Base-by-base conservation (phyloP, 1,284 basidiomycete species). In the Sparassis latifolia region DNA sequence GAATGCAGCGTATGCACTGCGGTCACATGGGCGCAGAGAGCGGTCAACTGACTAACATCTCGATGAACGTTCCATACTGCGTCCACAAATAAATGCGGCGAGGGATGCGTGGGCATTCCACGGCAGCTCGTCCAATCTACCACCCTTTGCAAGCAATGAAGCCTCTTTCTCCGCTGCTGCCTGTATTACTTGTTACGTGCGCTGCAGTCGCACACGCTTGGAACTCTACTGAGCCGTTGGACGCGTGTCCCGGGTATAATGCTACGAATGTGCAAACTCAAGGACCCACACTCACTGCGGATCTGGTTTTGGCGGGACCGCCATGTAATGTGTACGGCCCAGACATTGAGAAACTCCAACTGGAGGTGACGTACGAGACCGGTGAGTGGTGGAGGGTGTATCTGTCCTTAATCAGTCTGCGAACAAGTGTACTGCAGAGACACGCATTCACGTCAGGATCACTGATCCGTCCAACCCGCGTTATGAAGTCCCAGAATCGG, bases 401-500 rank as follows among this genome's bases (percentile, higher is more conserved):
- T 37, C 1, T 37, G 20, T 20, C 20, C 20, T 20, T 20, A 20
- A 20, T 20, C 20, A 20, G 20, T 47, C 47, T 10, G 52, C 30
- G n/a, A 20, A n/a, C 30, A 42, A 32, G 33, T 45, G 9, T 20
- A 20, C 20, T 37, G 4, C 58, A 84, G 82, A 67, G 9, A 71
- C 73, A 31, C 79, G 83, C 35, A 80, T 91, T 12, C 86, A 89
- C 57, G 72, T 90, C 51, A 88, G 89, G 66, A 83, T 89, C 59
- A 79, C 76, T 28, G 86, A 89, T 58, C 64, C 79, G 0, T 66
- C 73, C 1, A 61, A 67, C 7, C 48, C 69, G 3, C 83, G 87
- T 44, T 89, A 81, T 58, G 85, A 89, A 62, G 77, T 89, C 0
- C 84, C 85, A 3, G 74, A 78, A n/a, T 73, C 74, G 1, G 77